Conservation (phyloP, 179 eudicot species). For the Drosera spatulata region DNA sequence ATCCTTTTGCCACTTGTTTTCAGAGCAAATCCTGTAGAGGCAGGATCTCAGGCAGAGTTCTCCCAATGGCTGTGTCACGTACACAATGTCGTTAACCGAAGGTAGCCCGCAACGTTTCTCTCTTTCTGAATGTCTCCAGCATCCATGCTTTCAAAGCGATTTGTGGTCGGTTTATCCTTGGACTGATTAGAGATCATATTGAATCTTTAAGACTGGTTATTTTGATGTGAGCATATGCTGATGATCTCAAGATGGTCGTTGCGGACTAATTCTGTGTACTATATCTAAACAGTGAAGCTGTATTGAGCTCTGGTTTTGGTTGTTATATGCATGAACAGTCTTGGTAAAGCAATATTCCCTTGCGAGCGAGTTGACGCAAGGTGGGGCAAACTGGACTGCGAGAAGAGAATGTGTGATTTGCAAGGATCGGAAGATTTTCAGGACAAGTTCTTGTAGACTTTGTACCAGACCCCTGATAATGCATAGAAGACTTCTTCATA, state of each 20-base stretch:
- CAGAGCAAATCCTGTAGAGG: constrained; percentile 80
- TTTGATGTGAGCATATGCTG: too few species aligned
- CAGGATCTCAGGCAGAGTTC: constrained; percentile 74
- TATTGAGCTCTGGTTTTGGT: neutral
- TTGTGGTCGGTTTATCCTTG: too few species aligned
- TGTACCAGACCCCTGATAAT: too few species aligned
- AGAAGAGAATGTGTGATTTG: constrained; percentile 66
- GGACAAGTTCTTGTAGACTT: neutral
- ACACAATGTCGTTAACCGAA: constrained; percentile 86
- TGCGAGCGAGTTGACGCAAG: constrained; percentile 86
- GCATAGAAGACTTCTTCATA: too few species aligned
- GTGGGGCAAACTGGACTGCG: constrained; percentile 93
- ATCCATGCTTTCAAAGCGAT: too few species aligned
- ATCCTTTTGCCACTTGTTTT: neutral
- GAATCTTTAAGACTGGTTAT: too few species aligned
- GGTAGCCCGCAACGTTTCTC: constrained; percentile 25
- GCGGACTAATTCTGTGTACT: neutral
- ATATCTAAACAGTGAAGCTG: neutral
- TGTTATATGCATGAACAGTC: constrained; percentile 22
- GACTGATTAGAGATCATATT: too few species aligned
- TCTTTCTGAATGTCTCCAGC: neutral
- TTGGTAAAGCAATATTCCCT: constrained; percentile 66
- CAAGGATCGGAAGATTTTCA: constrained; percentile 46
- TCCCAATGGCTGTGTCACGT: constrained; percentile 80
- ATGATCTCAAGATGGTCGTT: too few species aligned